Evolutionary conservation across 305 asterid species (phyloP), one percentile per base, ranked within the genome.

Genomic region (Caryopteris hybrid): DNA sequence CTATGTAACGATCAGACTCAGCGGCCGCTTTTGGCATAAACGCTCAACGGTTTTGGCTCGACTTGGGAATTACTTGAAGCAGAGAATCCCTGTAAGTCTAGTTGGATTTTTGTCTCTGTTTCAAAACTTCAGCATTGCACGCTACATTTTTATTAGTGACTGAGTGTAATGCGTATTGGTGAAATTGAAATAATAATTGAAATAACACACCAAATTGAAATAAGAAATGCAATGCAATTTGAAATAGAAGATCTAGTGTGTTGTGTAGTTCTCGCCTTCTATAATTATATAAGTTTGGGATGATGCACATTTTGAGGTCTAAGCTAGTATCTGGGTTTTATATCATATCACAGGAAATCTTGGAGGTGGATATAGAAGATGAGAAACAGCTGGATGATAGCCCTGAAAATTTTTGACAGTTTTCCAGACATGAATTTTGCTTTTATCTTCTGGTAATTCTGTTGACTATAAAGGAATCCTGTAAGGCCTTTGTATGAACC

Each of bases 311-410:
- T n/a, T n/a, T n/a, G n/a, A n/a, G n/a, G n/a, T n/a, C n/a, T n/a
- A 13, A 68, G 10, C 43, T 56, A 20, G n/a, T 27, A 42, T 51
- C 27, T 14, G 59, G 41, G 46, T 1, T 2, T 17, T 46, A 20
- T 5, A 17, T 56, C 4, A 9, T 31, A 18, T 75, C 29, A 43
- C 77, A 91, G 97, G 97, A 93, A 78, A 93, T 93, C 61, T 78
- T 91, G 91, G 96, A 91, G 85, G 99, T 94, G 22, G 96, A 84
- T 43, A 87, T 94, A 61, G 99, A 94, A 76, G 97, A 91, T 76
- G 96, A 89, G 85, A 86, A 86, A 69, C 99, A 94, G 74, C 70
- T 94, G 81, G 99, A 94, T 81, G 97, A 94, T 58, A 94, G 97
- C 85, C 99, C 96, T 29, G 93, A 78, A 72, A 94, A 88, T 79